phyloP scores from a whole-genome alignment of 495 filamentous ascomycete species.

The Geopyxis carbonaria region DNA sequence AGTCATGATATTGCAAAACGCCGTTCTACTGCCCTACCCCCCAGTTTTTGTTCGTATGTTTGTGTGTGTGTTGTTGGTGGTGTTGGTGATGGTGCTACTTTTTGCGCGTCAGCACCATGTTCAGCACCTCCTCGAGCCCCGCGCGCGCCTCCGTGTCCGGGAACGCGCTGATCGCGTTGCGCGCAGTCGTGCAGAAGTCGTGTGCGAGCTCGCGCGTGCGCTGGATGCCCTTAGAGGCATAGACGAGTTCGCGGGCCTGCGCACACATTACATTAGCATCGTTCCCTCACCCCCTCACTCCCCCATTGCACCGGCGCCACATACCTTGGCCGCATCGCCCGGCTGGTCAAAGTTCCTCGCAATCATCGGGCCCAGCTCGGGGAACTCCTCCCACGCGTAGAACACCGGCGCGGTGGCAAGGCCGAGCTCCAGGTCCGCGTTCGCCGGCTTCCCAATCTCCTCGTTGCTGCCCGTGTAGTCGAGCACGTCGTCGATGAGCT shows the following conservation, averaged over 20 bases:
- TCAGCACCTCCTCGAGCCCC: constrained; percentile 80
- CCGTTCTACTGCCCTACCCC: too few species aligned
- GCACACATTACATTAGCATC: constrained; percentile 6
- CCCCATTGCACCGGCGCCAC: constrained; percentile 18
- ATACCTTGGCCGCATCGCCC: constrained; percentile 69
- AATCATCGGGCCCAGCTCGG: constrained; percentile 71
- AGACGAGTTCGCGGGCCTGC: constrained; percentile 71
- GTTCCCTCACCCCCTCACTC: constrained; percentile 11
- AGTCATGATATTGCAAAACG: too few species aligned
- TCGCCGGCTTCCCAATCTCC: constrained; percentile 85
- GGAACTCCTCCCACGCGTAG: constrained; percentile 86
- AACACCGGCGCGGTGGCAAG: constrained; percentile 88
- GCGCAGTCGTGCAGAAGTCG: constrained; percentile 78
- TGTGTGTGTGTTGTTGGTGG: constrained; percentile 2
- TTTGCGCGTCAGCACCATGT: constrained; percentile 73
- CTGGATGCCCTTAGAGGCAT: constrained; percentile 67
- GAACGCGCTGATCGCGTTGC: constrained; percentile 60
- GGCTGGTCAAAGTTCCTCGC: constrained; percentile 72
- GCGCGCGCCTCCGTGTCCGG: constrained; percentile 84
- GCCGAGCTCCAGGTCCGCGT: constrained; percentile 83
- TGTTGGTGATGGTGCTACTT: constrained; percentile 38
- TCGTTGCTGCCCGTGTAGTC: constrained; percentile 77
- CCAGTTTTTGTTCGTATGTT: too few species aligned
- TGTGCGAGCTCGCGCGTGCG: constrained; percentile 78
- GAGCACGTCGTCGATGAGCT: constrained; percentile 96